phyloP scores from a whole-genome alignment of 83 land plant species.

The Larix sibirica region DNA sequence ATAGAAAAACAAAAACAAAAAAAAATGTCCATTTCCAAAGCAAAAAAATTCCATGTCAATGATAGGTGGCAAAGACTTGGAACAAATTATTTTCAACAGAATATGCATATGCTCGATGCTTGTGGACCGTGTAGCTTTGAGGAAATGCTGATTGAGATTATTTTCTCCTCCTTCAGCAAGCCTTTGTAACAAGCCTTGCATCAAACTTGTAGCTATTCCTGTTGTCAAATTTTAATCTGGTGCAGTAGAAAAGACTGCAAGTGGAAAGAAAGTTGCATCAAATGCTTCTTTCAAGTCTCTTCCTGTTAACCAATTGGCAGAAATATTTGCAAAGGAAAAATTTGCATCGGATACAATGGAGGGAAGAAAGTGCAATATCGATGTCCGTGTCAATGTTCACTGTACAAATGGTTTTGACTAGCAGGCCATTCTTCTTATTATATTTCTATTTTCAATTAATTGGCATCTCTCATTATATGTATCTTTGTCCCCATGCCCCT shows the following conservation, averaged over 20 bases:
- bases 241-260: slow-evolving; percentile 81
- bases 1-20: background rate
- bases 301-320: no score
- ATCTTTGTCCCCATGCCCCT: no score
- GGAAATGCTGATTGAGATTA: slow-evolving; percentile 94
- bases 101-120: slow-evolving; percentile 96
- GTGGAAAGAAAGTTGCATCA: no score
- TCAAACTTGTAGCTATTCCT: slow-evolving; percentile 86
- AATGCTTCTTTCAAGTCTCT: no score
- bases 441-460: no score
- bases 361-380: no score
- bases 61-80: background rate
- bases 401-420: no score
- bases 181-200: slow-evolving; percentile 87
- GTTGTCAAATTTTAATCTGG: slow-evolving; percentile 94
- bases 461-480: no score
- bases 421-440: no score
- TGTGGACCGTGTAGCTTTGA: slow-evolving; percentile 94
- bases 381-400: no score
- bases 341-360: no score
- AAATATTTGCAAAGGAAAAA: no score
- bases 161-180: slow-evolving; percentile 95
- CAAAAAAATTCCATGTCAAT: background rate
- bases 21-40: background rate
- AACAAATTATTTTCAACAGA: slow-evolving; percentile 66